A percentile compares a stretch with the other conserved stretches of the same genome.
Evolutionary conservation across 2,329 filamentous ascomycete species (phyloP).

Genomic region (Paecilomyces sp.): DNA sequence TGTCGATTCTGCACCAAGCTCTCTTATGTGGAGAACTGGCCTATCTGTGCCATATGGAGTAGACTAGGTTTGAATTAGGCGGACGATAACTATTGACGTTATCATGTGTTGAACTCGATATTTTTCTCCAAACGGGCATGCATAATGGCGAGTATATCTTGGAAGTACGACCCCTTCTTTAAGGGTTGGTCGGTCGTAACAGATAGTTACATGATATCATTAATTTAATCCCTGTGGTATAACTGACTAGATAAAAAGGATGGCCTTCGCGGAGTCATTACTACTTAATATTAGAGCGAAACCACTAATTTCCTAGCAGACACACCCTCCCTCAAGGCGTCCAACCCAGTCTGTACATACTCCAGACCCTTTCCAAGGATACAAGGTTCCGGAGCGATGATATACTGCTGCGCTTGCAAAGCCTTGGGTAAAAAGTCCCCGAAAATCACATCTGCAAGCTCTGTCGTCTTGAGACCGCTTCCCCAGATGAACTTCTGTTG

Average conservation of each 20-base stretch:
- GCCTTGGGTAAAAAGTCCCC: conserved; percentile 25
- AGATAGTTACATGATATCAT: too few relatives aligned
- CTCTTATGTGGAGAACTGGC: not conserved
- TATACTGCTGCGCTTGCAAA: conserved; percentile 18
- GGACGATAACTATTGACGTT: too few relatives aligned
- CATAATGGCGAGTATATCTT: too few relatives aligned
- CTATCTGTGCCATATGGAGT: not conserved
- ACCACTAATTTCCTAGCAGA: conserved; percentile 2
- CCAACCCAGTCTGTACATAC: conserved; percentile 1
- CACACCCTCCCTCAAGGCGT: not conserved
- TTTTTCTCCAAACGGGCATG: too few relatives aligned
- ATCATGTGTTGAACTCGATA: too few relatives aligned
- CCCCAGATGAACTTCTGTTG: conserved; percentile 2
- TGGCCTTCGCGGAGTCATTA: not conserved
- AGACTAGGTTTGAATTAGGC: too few relatives aligned
- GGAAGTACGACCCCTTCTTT: too few relatives aligned
- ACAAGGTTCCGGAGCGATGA: conserved; percentile 24
- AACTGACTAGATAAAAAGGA: not conserved
- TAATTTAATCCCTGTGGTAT: too few relatives aligned
- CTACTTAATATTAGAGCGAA: not conserved
- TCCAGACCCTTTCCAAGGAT: conserved; percentile 15
- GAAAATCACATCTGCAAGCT: conserved; percentile 23
- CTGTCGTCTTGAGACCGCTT: conserved; percentile 6
- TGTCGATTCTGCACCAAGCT: not conserved
- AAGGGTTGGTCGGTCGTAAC: too few relatives aligned